Evolutionary conservation across 495 filamentous ascomycete genomes (phyloP).

Genomic region (Daldinia decipiens): DNA sequence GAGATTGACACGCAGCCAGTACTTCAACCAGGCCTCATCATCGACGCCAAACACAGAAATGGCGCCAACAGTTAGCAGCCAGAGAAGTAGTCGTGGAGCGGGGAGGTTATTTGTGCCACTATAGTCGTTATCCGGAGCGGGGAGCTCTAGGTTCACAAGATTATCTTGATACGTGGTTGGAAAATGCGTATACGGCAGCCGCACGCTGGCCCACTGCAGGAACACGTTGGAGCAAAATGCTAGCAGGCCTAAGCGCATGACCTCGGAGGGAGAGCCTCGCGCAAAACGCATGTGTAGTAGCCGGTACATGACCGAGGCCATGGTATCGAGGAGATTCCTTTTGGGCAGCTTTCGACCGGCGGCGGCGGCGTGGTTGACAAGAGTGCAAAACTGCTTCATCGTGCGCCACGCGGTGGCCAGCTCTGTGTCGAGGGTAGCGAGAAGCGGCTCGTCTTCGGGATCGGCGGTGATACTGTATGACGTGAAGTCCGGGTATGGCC

Average conservation of each 20-base stretch:
- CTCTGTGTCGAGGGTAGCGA: slow-evolving; percentile 24
- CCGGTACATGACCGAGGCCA: slow-evolving; percentile 57
- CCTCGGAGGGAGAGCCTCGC: slow-evolving; percentile 47
- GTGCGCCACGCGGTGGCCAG: slow-evolving; percentile 49
- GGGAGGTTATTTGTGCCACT: not conserved
- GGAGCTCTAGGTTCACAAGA: slow-evolving; percentile 14
- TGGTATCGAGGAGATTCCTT: slow-evolving; percentile 48
- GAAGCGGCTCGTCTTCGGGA: slow-evolving; percentile 3
- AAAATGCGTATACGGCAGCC: slow-evolving; percentile 45
- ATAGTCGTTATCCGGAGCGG: not conserved
- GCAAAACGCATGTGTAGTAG: slow-evolving; percentile 44
- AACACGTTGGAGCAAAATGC: slow-evolving; percentile 54
- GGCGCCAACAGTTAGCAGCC: slow-evolving; percentile 53
- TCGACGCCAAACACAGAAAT: slow-evolving; percentile 48
- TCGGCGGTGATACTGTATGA: not conserved
- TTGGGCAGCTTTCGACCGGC: slow-evolving; percentile 39
- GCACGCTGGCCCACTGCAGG: slow-evolving; percentile 51
- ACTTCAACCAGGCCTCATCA: slow-evolving; percentile 45
- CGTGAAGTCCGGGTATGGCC: slow-evolving; percentile 30
- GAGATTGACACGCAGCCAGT: slow-evolving; percentile 40
- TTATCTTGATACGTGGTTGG: slow-evolving; percentile 15
- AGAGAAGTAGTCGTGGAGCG: slow-evolving; percentile 38
- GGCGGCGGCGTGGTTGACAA: slow-evolving; percentile 51
- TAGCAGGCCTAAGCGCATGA: slow-evolving; percentile 54
- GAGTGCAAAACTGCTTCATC: slow-evolving; percentile 50